Evolutionary conservation across 148 eudicot genomes (phyloP), one percentile per base, ranked within the genome.

Genomic region (Talinum fruticosum): DNA sequence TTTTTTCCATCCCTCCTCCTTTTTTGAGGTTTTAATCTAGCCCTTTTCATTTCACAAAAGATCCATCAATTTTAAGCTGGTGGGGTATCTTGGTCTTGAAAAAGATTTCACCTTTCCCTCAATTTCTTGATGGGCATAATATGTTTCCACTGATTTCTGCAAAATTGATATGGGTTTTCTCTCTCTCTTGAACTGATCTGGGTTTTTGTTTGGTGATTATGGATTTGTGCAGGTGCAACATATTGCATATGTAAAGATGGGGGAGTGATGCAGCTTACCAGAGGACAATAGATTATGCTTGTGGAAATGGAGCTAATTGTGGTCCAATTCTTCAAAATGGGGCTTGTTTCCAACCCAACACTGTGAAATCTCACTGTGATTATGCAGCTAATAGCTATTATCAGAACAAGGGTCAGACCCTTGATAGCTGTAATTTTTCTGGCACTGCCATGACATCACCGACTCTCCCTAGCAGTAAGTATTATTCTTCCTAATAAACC

Each of bases 301-400:
- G 97, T 89, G 97, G 91, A 79, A 54, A 72, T 76, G 94, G 94
- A 15, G 97, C 94, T 33, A 86, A 84, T 84, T 92, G 97, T 35
- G 36, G 81, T 1, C 69, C 90, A 32, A 87, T 92, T 8, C 79
- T 49, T 8, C 75, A 82, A 51, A 82, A 78, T 69, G 97, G 93
- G 4, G 80, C 82, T 73, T 92, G 97, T 83, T 92, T 73, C 41
- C 81, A 84, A 33, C 89, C 91, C 10, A 82, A 90, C 73, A 82
- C 92, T 45, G 84, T 87, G 0, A 91, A 85, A 75, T 84, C 87
- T 30, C 84, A 90, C 53, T 92, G 97, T 69, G 88, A 85, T 84
- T 92, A 87, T 87, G 97, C 94, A 73, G 94, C 83, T 1, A 89
- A 92, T 37, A 90, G 91, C 75, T 92, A 92, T 78, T 92, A 53